Evolutionary conservation across 225 moss, liverwort and hornwort species (phyloP), one percentile per base, ranked within the genome.

Genomic region (Pseudoscleropodium purum): DNA sequence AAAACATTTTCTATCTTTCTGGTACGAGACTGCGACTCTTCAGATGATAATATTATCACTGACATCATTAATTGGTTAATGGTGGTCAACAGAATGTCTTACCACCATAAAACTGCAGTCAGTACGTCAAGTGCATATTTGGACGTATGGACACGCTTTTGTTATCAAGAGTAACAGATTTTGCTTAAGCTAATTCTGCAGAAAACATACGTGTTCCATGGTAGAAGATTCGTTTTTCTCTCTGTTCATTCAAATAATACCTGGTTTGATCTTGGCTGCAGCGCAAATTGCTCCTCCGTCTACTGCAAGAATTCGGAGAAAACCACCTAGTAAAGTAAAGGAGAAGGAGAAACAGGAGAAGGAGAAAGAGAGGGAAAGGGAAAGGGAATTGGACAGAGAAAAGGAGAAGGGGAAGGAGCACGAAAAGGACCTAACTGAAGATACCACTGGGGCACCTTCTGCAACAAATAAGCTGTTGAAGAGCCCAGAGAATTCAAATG

Each of bases 291-390:
- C 93, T 92, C 92, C 94, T 60, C 82, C 92, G 36, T 79, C 91
- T 77, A 92, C 92, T 93, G 95, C 89, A 79, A 93, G 66, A 91
- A 95, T 95, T 90, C 95, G 95, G 45, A 95, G 92, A 69, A 95
- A 91, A 91, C 87, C 83, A 65, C 83, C 82, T 67, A 93, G 92
- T 61, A 95, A 91, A 84, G 87, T 61, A 59, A 95, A 90, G 47
- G 85, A 89, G 90, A 82, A 89, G 87, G 84, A 75, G 73, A 87
- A 66, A 39, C 67, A 87, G 41, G 81, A 87, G 61, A 70, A 89
- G 37, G 74, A 66, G 83, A 86, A 31, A 37, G 87, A 89, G 77
- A 89, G n/a, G 51, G 61, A 60, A 27, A 51, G 87, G 60, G 61
- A 60, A 33, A 51, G 87, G 66, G 54, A 87, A 67, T 63, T 45